Evolutionary conservation across 306 rosid genomes (phyloP), one percentile per base, ranked within the genome.

Genomic region (Quercus alba): DNA sequence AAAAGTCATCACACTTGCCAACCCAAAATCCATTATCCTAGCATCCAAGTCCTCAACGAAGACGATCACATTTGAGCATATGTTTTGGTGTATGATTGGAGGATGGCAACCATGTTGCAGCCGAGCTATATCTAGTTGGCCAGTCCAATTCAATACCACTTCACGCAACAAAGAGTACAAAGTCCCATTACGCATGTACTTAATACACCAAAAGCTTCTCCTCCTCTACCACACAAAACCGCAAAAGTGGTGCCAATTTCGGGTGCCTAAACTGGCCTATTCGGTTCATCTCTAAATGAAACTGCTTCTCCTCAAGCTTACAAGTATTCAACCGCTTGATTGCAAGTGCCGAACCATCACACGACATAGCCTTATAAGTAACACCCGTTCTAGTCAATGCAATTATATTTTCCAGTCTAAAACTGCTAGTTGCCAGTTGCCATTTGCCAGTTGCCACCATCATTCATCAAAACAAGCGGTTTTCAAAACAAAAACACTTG

Each of bases 31-130:
- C 92, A 95, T 93, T 74, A 95, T 83, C 83, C 98, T 81, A n/a
- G 97, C 90, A 84, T 95, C 99, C 26, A 89, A 95, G 72, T 95
- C 99, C 73, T 95, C 99, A 4, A 93, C 97, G 0, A 91, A 83
- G 56, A 89, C 88, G 23, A 95, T 90, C 79, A 93, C 97, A 85
- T 88, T 93, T 49, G 98, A 93, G 80, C 94, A 95, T 19, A 93
- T 84, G 70, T 88, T 95, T 76, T 91, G 97, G 74, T 95, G 98
- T 75, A 90, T 84, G 41, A 93, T 90, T 1, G 97, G 97, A 64
- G 94, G 98, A 51, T 95, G 92, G 78, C 96, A 93, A 8, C 98
- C 98, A 66, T 95, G 97, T 81, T 95, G 99, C 85, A 95, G 88
- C 97, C 97, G 88, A 19, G 93, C 91, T 87, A 74, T 86, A 93